phyloP scores from a whole-genome alignment of 2,329 filamentous ascomycete genomes.

The Fusarium paranaense region DNA sequence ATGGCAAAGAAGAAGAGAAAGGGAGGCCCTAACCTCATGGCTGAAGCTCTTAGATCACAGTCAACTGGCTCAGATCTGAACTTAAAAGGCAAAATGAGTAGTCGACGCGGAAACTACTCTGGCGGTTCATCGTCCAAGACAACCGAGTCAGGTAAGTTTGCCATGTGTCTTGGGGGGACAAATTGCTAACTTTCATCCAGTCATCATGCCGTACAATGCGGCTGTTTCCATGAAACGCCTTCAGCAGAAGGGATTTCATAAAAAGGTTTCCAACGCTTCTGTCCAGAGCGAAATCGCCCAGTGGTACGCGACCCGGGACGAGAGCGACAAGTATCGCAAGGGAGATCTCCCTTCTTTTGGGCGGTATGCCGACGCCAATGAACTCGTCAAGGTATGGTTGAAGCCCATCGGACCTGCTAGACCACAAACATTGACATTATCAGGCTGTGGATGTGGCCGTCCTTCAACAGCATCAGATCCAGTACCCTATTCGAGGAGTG shows the following conservation, averaged over 20 bases:
- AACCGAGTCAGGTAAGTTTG: not conserved
- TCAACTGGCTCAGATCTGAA: not conserved
- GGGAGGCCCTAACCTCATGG: not conserved
- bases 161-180: not conserved
- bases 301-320: not conserved
- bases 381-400: not conserved
- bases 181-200: not conserved
- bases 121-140: not conserved
- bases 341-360: not conserved
- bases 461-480: not conserved
- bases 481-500: not conserved
- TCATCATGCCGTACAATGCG: not conserved
- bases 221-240: not conserved
- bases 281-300: not conserved
- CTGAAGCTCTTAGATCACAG: not conserved
- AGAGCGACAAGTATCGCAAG: not conserved
- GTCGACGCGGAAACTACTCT: not conserved
- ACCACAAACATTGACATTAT: not conserved
- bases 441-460: not conserved
- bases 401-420: not conserved
- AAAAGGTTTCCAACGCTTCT: not conserved
- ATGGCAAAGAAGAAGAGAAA: not conserved
- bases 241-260: not conserved
- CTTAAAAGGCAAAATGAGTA: not conserved
- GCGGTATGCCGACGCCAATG: not conserved